Conservation (phyloP, 805 yeast genomes). For the Wickerhamomyces bovis region DNA sequence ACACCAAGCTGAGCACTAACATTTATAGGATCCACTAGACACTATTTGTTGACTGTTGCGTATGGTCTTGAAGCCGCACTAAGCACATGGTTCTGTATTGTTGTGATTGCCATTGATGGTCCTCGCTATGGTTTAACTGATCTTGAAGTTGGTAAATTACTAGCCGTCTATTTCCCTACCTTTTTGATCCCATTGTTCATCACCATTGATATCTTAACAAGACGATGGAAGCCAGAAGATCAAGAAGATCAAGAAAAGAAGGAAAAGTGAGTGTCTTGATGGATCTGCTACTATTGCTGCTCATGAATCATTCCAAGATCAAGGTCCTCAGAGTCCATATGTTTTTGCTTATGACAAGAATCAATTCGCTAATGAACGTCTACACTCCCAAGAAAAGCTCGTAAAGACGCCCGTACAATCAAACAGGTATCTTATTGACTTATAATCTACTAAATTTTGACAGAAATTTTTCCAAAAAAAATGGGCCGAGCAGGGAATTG, state of each 20-base stretch:
- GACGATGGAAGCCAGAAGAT: constrained; percentile 11
- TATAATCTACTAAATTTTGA: too few species aligned
- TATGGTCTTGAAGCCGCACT: constrained; percentile 82
- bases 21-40: constrained; percentile 14
- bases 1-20: constrained; percentile 4
- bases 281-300: too few species aligned
- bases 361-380: too few species aligned
- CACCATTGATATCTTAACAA: constrained; percentile 22
- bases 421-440: too few species aligned
- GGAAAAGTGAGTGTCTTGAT: not conserved
- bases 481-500: constrained; percentile 18
- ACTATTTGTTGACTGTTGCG: constrained; percentile 41
- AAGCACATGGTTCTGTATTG: constrained; percentile 71
- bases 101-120: constrained; percentile 37
- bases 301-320: too few species aligned
- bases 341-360: too few species aligned
- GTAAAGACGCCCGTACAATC: too few species aligned
- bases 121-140: constrained; percentile 26
- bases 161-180: constrained; percentile 63
- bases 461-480: constrained; percentile 1
- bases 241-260: not conserved
- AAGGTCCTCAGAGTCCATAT: too few species aligned
- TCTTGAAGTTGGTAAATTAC: constrained; percentile 36
- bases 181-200: constrained; percentile 57
- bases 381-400: too few species aligned